phyloP scores from a whole-genome alignment of 495 filamentous ascomycete species.

The Neurospora tetrasperma region DNA sequence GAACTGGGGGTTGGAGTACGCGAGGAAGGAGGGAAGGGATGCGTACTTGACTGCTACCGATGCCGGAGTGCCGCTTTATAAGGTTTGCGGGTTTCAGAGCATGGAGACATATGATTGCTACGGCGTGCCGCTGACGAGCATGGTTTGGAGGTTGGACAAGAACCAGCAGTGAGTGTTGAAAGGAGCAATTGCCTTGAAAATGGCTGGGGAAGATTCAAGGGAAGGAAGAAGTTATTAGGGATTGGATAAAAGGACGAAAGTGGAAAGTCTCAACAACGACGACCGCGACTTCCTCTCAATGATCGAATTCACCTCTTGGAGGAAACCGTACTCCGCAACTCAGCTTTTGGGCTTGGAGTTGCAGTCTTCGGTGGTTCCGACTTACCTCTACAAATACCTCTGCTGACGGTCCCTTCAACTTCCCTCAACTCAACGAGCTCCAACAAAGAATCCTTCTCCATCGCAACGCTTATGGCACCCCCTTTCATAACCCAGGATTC shows the following conservation, averaged over 20 bases:
- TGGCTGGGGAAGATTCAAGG: no score
- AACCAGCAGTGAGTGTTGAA: background rate
- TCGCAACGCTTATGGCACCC: background rate
- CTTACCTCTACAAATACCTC: background rate
- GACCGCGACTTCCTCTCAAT: background rate
- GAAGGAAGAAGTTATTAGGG: no score
- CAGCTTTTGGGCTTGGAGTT: background rate
- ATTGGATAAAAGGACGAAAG: no score
- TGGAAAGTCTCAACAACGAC: background rate
- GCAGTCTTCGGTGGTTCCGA: background rate
- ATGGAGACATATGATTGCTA: background rate
- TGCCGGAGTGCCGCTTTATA: slow-evolving; percentile 12
- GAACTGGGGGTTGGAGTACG: slow-evolving; percentile 12
- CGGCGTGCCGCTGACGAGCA: background rate
- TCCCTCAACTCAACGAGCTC: background rate
- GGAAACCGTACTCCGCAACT: background rate
- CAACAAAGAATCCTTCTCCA: background rate
- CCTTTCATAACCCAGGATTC: background rate
- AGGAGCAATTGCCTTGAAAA: background rate
- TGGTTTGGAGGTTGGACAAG: background rate
- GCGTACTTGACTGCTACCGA: slow-evolving; percentile 12
- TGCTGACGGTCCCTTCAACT: background rate
- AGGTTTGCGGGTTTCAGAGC: slow-evolving; percentile 9
- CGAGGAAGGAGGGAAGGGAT: slow-evolving; percentile 3
- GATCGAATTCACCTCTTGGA: background rate